Conservation (phyloP, 768 basidiomycete genomes). For the Lactifluus volemus region DNA sequence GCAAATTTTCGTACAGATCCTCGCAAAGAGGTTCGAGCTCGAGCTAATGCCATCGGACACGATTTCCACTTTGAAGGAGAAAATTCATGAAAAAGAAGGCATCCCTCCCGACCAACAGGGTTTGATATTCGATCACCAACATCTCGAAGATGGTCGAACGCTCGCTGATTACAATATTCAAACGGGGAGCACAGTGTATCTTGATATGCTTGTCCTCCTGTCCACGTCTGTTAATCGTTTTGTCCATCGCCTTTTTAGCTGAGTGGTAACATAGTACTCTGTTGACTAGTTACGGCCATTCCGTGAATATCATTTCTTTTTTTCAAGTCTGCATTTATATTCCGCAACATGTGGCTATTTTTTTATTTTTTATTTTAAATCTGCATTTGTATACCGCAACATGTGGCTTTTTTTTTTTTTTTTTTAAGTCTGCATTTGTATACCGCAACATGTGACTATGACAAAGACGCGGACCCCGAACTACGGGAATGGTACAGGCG, state of each 20-base stretch:
- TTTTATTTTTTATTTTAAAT: no score
- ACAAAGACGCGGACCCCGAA: no score
- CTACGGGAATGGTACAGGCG: no score
- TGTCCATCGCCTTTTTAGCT: no score
- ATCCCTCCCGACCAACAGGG: slow-evolving; percentile 16
- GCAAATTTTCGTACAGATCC: slow-evolving; percentile 15
- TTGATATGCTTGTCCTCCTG: no score
- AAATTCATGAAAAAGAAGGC: slow-evolving; percentile 17
- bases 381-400: no score
- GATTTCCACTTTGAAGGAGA: slow-evolving; percentile 14
- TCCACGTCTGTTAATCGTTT: no score
- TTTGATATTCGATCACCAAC: slow-evolving; percentile 9
- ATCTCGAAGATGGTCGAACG: slow-evolving; percentile 18
- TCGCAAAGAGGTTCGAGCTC: slow-evolving; percentile 11
- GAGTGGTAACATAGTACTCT: not conserved
- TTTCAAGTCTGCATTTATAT: no score
- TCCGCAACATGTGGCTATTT: no score
- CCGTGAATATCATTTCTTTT: not conserved
- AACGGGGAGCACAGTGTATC: slow-evolving; percentile 9
- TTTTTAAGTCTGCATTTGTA: no score
- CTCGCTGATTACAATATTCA: slow-evolving; percentile 17
- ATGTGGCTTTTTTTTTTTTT: no score
- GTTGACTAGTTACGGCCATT: not conserved
- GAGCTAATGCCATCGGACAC: slow-evolving; percentile 17
- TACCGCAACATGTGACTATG: no score